Base-by-base conservation (phyloP, 2,329 filamentous ascomycete genomes). In the Apiospora saccharicola region DNA sequence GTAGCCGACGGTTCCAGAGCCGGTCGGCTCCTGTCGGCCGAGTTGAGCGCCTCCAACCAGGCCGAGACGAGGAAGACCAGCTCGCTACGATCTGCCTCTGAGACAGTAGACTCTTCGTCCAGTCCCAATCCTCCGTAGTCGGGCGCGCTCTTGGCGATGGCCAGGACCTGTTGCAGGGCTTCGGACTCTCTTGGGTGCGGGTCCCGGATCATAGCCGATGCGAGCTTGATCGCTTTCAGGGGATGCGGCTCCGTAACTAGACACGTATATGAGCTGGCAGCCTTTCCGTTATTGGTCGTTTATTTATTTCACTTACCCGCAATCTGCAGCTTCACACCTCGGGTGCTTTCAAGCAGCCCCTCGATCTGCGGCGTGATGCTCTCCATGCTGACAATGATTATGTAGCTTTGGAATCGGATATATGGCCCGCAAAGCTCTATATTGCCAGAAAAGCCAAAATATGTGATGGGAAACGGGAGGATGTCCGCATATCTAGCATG, bases 11-110 rank as follows among this genome's bases (percentile, higher is more conserved):
- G 75, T 5, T 67, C 19, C 12, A 57, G 68, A 10, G 72, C 61
- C 2, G 61, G 51, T 7, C 22, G 47, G 44, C 73, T 68, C 24
- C 76, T 72, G 30, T 79, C 79, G 14, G 76, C 71, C 3, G 78
- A 80, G 69, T 80, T 81, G 53, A 79, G 74, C 1, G 79, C 74
- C 69, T 81, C 79, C 14, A 80, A 71, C 71, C 75, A 78, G 30
- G 79, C 76, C 26, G 78, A 78, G 13, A 76, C 70, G 37, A 80
- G 74, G 68, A 80, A 80, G 14, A 78, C 51, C 2, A 81, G 51
- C 71, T 79, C 76, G 4, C 51, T 67, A 24, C 70, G 71, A 19
- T 78, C 72, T 10, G 75, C 34, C 2, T 70, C 46, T 12, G 71
- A 72, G 3, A 80, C 68, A 0, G 70, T 16, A 4, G 6, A 47